Conservation (phyloP, 2,329 filamentous ascomycete genomes). For the Apiospora arundinis region DNA sequence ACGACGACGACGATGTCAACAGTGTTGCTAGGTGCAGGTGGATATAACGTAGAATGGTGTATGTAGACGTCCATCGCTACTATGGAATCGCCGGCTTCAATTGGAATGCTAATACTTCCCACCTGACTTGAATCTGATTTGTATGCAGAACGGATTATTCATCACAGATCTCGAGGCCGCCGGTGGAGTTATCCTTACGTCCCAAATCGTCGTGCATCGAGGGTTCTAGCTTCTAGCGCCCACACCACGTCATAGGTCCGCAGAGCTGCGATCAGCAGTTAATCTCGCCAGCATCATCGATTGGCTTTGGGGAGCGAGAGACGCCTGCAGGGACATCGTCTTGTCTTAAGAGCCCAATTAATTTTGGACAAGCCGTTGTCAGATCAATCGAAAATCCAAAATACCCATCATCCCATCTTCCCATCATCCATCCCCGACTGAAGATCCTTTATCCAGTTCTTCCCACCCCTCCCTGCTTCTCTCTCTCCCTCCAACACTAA, state of each 20-base stretch:
- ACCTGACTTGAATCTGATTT: too few relatives aligned
- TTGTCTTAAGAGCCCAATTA: slow-evolving; percentile 12
- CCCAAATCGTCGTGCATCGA: neutral
- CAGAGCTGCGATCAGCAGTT: slow-evolving; percentile 14
- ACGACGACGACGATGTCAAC: neutral
- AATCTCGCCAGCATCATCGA: slow-evolving; percentile 14
- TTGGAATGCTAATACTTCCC: neutral
- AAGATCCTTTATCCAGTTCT: slow-evolving; percentile 12
- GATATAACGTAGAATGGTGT: neutral
- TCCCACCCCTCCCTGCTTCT: neutral
- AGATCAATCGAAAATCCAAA: slow-evolving; percentile 11
- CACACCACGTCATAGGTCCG: slow-evolving; percentile 6
- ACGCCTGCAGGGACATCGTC: neutral
- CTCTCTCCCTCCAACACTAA: too few relatives aligned
- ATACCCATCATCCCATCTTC: neutral
- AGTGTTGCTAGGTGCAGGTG: neutral
- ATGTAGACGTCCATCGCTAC: too few relatives aligned
- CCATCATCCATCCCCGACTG: neutral
- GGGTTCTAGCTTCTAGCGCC: slow-evolving; percentile 1
- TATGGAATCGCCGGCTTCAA: neutral
- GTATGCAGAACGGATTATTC: neutral
- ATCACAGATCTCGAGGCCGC: neutral
- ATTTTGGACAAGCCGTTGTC: slow-evolving; percentile 7
- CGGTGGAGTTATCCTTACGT: neutral
- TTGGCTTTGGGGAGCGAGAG: slow-evolving; percentile 6